Evolutionary conservation across 2,329 filamentous ascomycete species (phyloP).

Genomic region (Esteya vermicola): DNA sequence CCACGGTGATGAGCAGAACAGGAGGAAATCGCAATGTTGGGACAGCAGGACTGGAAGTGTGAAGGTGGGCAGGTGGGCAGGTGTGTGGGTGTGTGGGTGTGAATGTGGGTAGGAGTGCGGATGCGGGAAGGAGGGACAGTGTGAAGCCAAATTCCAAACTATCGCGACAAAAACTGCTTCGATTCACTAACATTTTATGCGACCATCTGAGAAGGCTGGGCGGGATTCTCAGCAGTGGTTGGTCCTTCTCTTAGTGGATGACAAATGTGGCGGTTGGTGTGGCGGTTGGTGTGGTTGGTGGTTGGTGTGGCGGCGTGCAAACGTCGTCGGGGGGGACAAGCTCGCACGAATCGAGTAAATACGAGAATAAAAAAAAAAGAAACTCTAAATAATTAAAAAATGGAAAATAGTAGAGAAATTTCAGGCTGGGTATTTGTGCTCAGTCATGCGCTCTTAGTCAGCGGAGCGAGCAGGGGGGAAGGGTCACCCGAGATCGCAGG

Average conservation of each 20-base stretch:
- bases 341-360: neutral
- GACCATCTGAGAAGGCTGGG: slow-evolving; percentile 5
- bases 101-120: too few relatives aligned
- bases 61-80: too few relatives aligned
- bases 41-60: too few relatives aligned
- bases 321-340: too few relatives aligned
- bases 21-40: too few relatives aligned
- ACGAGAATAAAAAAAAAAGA: neutral
- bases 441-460: neutral
- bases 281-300: slow-evolving; percentile 5
- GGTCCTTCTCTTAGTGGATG: slow-evolving; percentile 1
- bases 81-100: too few relatives aligned
- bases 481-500: too few relatives aligned
- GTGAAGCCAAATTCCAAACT: too few relatives aligned
- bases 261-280: slow-evolving; percentile 6
- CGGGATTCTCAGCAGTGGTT: slow-evolving; percentile 6
- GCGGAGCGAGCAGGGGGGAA: slow-evolving; percentile 1
- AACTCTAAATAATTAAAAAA: slow-evolving; percentile 15
- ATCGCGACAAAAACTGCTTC: neutral
- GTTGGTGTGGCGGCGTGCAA: too few relatives aligned
- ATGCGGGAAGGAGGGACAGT: too few relatives aligned
- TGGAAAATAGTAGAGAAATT: slow-evolving; percentile 10
- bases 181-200: slow-evolving; percentile 2
- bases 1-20: neutral
- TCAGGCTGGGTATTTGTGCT: neutral